A percentile compares a stretch with the other conserved stretches of the same genome.
Conservation (phyloP, 2,329 filamentous ascomycete genomes). For the Fusarium foetens region DNA sequence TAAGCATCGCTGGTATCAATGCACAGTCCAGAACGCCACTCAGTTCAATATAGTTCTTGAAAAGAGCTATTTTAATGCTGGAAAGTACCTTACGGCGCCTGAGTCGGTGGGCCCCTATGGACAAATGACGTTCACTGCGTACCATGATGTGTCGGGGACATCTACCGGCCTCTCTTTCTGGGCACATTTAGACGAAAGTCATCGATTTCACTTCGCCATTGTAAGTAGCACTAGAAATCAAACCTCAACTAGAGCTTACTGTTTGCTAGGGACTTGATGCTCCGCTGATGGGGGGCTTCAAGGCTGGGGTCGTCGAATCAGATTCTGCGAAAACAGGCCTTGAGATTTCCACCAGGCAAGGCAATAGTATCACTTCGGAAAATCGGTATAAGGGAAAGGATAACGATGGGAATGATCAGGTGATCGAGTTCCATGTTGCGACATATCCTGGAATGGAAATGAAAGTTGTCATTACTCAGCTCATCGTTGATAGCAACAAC, state of each 20-base stretch:
- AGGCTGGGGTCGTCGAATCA: accelerated
- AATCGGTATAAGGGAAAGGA: accelerated
- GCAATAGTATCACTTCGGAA: accelerated
- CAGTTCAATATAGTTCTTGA: accelerated
- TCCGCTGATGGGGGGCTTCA: accelerated
- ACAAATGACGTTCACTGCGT: not conserved
- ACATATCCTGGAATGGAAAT: not conserved
- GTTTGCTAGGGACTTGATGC: not conserved
- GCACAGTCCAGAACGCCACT: not conserved
- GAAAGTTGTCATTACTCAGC: not conserved
- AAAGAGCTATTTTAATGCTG: accelerated
- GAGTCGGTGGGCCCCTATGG: accelerated
- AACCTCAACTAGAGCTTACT: accelerated
- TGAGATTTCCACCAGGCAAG: not conserved
- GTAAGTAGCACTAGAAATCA: accelerated
- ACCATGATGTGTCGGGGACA: accelerated
- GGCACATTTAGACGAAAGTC: not conserved
- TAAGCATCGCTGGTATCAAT: not conserved
- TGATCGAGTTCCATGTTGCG: too few species aligned
- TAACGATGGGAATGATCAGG: accelerated
- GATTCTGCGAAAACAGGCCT: not conserved
- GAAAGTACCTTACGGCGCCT: accelerated
- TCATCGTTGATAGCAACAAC: accelerated
- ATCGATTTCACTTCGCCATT: accelerated
- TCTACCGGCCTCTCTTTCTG: accelerated